These are phyloP conservation scores for Priceomyces carsonii DNA, from an alignment of 805 yeast genomes.

Conservation along the genomic window DNA sequence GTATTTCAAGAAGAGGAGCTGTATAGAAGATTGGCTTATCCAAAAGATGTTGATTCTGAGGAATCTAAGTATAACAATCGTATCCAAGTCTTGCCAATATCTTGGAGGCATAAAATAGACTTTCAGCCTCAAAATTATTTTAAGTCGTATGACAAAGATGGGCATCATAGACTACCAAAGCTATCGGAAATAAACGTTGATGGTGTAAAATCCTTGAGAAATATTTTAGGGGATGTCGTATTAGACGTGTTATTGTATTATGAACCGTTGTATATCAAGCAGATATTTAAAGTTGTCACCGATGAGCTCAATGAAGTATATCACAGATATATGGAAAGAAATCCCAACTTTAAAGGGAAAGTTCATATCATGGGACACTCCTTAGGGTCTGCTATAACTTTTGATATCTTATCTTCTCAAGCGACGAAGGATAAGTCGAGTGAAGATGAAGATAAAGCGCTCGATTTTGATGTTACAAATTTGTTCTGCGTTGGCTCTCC, in stretches of 20 bases:
- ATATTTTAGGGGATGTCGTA: conserved; percentile 81
- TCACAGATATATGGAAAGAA: conserved; percentile 53
- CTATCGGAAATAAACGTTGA: conserved; percentile 73
- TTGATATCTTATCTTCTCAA: conserved; percentile 67
- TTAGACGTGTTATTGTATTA: conserved; percentile 80
- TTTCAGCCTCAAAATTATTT: conserved; percentile 52
- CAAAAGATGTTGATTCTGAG: conserved; percentile 19
- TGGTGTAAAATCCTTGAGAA: conserved; percentile 75
- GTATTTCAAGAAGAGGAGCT: conserved; percentile 44
- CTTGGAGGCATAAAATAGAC: conserved; percentile 84
- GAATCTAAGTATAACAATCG: conserved; percentile 44
- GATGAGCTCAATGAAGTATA: conserved; percentile 64
- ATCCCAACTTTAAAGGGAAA: conserved; percentile 77
- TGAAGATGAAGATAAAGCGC: conserved; percentile 28
- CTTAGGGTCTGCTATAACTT: conserved; percentile 80
- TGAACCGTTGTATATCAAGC: conserved; percentile 64
- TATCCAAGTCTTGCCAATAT: conserved; percentile 83
- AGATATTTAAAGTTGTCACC: conserved; percentile 64
- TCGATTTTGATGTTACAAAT: conserved; percentile 73
- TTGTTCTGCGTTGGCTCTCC: conserved; percentile 89
- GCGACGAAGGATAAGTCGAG: conserved; percentile 25
- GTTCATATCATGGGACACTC: conserved; percentile 90
- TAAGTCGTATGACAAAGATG: conserved; percentile 34
- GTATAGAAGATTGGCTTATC: conserved; percentile 38
- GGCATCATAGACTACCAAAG: conserved; percentile 54